phyloP scores from a whole-genome alignment of 495 filamentous ascomycete species.

The Halenospora varia region DNA sequence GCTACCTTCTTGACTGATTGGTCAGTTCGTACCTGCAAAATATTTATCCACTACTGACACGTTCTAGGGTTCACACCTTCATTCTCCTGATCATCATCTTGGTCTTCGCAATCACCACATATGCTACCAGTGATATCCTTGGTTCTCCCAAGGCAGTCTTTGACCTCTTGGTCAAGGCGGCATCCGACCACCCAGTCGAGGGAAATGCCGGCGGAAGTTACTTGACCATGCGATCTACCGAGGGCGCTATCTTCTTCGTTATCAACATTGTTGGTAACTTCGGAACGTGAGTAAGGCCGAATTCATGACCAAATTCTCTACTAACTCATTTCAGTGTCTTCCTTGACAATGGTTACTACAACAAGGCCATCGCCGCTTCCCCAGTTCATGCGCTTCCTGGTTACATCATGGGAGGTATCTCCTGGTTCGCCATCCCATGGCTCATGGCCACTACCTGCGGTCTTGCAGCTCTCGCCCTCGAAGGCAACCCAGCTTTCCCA shows the following conservation, averaged over 20 bases:
- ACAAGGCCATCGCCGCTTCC: conserved; percentile 91
- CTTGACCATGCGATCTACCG: conserved; percentile 81
- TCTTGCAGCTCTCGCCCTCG: conserved; percentile 79
- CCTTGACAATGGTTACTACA: conserved; percentile 64
- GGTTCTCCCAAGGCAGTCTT: conserved; percentile 81
- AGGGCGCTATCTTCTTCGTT: conserved; percentile 93
- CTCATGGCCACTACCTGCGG: conserved; percentile 91
- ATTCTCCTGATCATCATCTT: conserved; percentile 87
- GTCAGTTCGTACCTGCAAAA: conserved; percentile 33
- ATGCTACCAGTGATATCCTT: conserved; percentile 68
- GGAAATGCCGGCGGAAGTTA: conserved; percentile 87
- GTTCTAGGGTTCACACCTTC: conserved; percentile 69
- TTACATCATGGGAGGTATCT: conserved; percentile 75
- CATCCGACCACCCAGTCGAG: conserved; percentile 67
- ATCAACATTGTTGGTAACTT: conserved; percentile 90
- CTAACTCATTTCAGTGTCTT: conserved; percentile 16
- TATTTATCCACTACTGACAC: conserved; percentile 31
- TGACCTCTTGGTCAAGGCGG: conserved; percentile 70
- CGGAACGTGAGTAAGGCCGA: conserved; percentile 69
- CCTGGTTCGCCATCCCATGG: conserved; percentile 97
- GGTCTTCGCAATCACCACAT: conserved; percentile 84
- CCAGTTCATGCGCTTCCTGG: conserved; percentile 88
- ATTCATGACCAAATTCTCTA: not conserved
- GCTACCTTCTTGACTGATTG: conserved; percentile 27
- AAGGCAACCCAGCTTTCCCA: conserved; percentile 69